phyloP scores from a whole-genome alignment of 148 eudicot species.

The Beta vulgaris region DNA sequence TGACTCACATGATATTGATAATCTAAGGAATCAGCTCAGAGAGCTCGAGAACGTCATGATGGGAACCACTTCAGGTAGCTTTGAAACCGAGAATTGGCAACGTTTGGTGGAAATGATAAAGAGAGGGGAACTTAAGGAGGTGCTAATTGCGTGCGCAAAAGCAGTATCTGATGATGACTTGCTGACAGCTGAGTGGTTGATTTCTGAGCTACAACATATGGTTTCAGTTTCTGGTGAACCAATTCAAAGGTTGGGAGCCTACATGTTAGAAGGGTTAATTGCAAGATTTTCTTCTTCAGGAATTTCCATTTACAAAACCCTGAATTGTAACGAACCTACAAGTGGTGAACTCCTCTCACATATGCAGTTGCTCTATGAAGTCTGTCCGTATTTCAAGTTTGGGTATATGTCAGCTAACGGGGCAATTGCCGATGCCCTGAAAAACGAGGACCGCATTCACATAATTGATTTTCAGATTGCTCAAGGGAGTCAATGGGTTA shows the following conservation, averaged over 20 bases:
- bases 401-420: constrained; percentile 67
- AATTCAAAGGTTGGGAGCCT: constrained; percentile 54
- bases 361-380: constrained; percentile 54
- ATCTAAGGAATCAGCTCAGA: constrained; percentile 32
- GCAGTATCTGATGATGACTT: constrained; percentile 44
- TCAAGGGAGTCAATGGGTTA: constrained; percentile 59
- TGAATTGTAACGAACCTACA: constrained; percentile 51
- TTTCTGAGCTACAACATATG: constrained; percentile 44
- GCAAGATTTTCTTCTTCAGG: constrained; percentile 51
- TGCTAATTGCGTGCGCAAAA: constrained; percentile 51
- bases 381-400: constrained; percentile 59
- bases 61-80: constrained; percentile 35
- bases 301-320: constrained; percentile 47
- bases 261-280: constrained; percentile 59
- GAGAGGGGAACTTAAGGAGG: constrained; percentile 36
- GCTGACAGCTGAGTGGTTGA: constrained; percentile 39
- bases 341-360: constrained; percentile 44
- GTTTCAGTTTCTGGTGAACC: constrained; percentile 68
- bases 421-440: constrained; percentile 53
- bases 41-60: constrained; percentile 48
- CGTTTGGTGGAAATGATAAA: constrained; percentile 32
- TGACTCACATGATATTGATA: constrained; percentile 25
- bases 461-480: constrained; percentile 61
- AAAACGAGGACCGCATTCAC: constrained; percentile 45
- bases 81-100: constrained; percentile 26